Conservation (phyloP, 2,329 filamentous ascomycete species). For the Fusarium torulosum region DNA sequence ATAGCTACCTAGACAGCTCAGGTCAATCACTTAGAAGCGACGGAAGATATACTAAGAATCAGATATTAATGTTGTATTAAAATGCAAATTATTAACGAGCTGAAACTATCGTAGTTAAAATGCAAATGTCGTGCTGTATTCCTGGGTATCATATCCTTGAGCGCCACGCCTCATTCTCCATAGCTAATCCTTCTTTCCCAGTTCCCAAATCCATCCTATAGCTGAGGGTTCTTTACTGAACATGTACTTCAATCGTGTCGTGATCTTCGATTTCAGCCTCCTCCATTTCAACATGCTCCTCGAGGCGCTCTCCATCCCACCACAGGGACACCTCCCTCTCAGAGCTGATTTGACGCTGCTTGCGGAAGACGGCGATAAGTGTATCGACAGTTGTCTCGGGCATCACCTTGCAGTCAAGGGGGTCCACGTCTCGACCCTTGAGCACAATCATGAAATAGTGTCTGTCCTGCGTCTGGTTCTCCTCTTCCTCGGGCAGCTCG, state of each 20-base stretch:
- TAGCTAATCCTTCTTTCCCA: constrained; percentile 2
- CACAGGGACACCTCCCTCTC: constrained; percentile 70
- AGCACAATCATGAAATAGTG: constrained; percentile 65
- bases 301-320: constrained; percentile 82
- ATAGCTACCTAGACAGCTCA: constrained; percentile 18
- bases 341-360: constrained; percentile 62
- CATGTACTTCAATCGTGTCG: constrained; percentile 80
- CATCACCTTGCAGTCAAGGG: constrained; percentile 64
- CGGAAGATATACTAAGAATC: constrained; percentile 11
- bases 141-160: constrained; percentile 49
- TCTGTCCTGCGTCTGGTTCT: constrained; percentile 44
- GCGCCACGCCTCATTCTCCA: constrained; percentile 11
- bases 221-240: constrained; percentile 3
- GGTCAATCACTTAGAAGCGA: constrained; percentile 21
- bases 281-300: constrained; percentile 69
- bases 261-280: constrained; percentile 80
- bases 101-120: constrained; percentile 15
- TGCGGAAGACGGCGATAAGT: constrained; percentile 72
- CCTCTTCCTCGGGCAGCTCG: constrained; percentile 54
- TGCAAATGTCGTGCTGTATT: constrained; percentile 32
- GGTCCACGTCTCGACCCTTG: constrained; percentile 64
- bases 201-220: constrained; percentile 4
- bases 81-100: not conserved
- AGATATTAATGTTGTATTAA: constrained; percentile 20
- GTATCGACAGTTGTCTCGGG: constrained; percentile 70